A percentile compares a stretch with the other conserved stretches of the same genome.
phyloP scores from a whole-genome alignment of 169 alveolate genomes.

The Cryptosporidium xiaoi region DNA sequence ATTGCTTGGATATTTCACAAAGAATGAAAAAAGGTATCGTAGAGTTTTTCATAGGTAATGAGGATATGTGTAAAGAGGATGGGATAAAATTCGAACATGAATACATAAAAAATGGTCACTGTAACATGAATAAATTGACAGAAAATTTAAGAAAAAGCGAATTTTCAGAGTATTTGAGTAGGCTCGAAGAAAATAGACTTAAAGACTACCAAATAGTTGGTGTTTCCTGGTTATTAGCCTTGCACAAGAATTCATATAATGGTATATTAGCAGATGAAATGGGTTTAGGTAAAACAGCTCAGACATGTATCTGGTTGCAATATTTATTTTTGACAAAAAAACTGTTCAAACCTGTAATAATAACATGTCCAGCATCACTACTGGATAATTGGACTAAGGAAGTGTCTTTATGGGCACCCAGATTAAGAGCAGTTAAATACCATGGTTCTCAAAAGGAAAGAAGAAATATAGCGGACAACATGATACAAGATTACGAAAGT shows the following conservation, averaged over 20 bases:
- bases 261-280: conserved; percentile 92
- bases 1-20: conserved; percentile 37
- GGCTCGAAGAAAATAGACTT: conserved; percentile 65
- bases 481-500: conserved; percentile 36
- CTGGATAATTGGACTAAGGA: conserved; percentile 88
- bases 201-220: conserved; percentile 89
- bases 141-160: conserved; percentile 26
- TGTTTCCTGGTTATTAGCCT: conserved; percentile 86
- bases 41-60: conserved; percentile 50
- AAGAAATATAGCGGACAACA: conserved; percentile 28
- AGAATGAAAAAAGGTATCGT: conserved; percentile 63
- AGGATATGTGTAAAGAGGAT: not conserved
- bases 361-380: conserved; percentile 87
- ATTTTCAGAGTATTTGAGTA: conserved; percentile 6
- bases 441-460: conserved; percentile 85
- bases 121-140: conserved; percentile 25
- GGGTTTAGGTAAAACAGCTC: conserved; percentile 93
- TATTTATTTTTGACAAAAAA: conserved; percentile 76
- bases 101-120: conserved; percentile 50
- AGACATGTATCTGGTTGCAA: conserved; percentile 84
- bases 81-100: not conserved
- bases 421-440: conserved; percentile 82
- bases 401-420: conserved; percentile 88
- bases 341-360: conserved; percentile 80
- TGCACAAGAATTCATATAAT: conserved; percentile 85